These are phyloP conservation scores for Calonectria pteridis DNA, from an alignment of 2,329 filamentous ascomycete species.

Conservation along the genomic window DNA sequence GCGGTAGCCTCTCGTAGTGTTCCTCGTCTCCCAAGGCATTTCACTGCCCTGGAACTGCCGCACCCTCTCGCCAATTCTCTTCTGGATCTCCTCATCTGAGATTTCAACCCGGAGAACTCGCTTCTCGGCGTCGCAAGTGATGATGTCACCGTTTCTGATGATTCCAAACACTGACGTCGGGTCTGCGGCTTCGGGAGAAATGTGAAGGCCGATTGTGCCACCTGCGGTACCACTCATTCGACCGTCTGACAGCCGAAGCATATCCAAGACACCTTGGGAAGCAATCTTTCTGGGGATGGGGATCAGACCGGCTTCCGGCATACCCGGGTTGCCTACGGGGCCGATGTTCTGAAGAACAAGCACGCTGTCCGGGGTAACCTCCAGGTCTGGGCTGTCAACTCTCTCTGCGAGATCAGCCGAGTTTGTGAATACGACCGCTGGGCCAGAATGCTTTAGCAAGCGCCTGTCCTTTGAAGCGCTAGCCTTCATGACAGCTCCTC, in stretches of 20 bases:
- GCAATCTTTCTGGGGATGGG: conserved; percentile 82
- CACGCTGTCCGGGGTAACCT: conserved; percentile 71
- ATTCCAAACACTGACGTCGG: conserved; percentile 84
- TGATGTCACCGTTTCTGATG: conserved; percentile 79
- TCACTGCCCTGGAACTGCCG: conserved; percentile 48
- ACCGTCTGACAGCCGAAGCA: conserved; percentile 88
- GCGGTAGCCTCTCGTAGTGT: conserved; percentile 65
- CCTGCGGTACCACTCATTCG: conserved; percentile 89
- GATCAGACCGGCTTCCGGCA: conserved; percentile 83
- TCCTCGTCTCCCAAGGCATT: conserved; percentile 52
- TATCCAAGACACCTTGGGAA: conserved; percentile 79
- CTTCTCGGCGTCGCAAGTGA: conserved; percentile 82
- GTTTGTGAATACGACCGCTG: conserved; percentile 75
- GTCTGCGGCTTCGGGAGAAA: conserved; percentile 84
- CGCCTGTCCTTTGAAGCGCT: conserved; percentile 84
- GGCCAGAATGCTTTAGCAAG: conserved; percentile 60
- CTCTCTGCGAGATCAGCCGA: conserved; percentile 81
- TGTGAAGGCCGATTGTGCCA: conserved; percentile 90
- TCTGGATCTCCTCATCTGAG: conserved; percentile 75
- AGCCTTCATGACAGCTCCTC: conserved; percentile 90
- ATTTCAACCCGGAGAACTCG: conserved; percentile 71
- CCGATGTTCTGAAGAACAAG: conserved; percentile 90
- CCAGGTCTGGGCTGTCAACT: conserved; percentile 68
- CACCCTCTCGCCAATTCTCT: conserved; percentile 72
- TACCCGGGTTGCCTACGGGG: conserved; percentile 89